Evolutionary conservation across 129 eudicot genomes (phyloP), one percentile per base, ranked within the genome.

Genomic region (Artemisia tridentata): DNA sequence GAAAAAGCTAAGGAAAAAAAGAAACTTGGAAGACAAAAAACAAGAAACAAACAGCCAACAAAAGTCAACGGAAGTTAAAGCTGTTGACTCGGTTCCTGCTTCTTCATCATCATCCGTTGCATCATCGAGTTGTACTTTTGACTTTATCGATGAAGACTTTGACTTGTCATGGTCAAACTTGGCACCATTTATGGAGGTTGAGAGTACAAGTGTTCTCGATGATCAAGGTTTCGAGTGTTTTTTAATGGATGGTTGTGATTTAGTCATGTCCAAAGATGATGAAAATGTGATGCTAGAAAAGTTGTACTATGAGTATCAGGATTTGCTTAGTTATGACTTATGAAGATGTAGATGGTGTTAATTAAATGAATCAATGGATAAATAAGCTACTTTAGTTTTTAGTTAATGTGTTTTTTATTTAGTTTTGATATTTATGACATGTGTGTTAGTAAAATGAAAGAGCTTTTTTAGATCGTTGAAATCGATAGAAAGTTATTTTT

Each of bases 101-200:
- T 27, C 60, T 20, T 11, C 74, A 15, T 76, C 70, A 10, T 51
- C 38, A 6, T 60, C 70, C n/a, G 48, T 49, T 27, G 79, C 67
- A 55, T 55, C 73, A 12, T 56, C 73, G 16, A 75, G 67, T n/a
- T 56, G 65, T 69, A 62, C 75, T 12, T 9, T 60, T 77, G 71
- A 69, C 49, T 13, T 61, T 60, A 70, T 11, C 20, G 61, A 67
- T 17, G 61, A 0, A 16, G 75, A 67, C 47, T 62, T 64, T 65
- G 79, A 79, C 75, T 69, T 77, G 69, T 69, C 65, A 14, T 77
- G 75, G 75, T 61, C 74, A 49, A 60, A 60, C 15, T 60, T 29
- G 69, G 13, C 58, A 12, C 71, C 75, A 13, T 74, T 73, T 27
- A 43, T 66, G 11, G 71, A 74, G 38, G 29, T 68, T 25, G 83